Base-by-base conservation (phyloP, 768 basidiomycete genomes). In the Russula emetica region DNA sequence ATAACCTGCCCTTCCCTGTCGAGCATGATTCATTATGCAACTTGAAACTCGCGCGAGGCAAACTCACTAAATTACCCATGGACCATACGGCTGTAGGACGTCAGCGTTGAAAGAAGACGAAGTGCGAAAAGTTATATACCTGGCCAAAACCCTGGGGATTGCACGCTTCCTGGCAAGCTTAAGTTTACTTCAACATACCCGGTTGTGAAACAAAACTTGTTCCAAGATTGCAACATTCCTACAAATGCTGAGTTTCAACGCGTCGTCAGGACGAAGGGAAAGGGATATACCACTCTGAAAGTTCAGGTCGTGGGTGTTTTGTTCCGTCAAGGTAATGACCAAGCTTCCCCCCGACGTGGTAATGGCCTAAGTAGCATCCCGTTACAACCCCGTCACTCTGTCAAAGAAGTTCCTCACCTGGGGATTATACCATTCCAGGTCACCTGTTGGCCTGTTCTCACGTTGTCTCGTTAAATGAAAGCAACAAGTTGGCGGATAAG, bases 141-240 rank as follows among this genome's bases (percentile, higher is more conserved):
- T 60, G 96, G 94, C 95, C 94, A 97, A 64, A 91, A 79, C 7
- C 94, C 94, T 13, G 87, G 82, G 18, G 80, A 78, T 45, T 70
- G 67, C 1, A 81, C 76, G 13, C 77, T 74, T 6, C 90, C 92
- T 20, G 92, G 90, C 68, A 92, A 72, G 71, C 88, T 90, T 22
- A 92, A 69, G n/a, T 80, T 82, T 3, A 88, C 84, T 75, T 97
- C 97, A 61, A 98, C 78, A 71, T 94, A 94, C 2, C 92, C 94
- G 0, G 92, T 93, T 18, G 86, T 95, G 76, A 94, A 97, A 76
- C 95, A 98, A 60, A 97, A 75, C 75, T 97, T 92, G 76, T 97
- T 96, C 94, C 95, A 97, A 14, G 86, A 82, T 68, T 88, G 85
- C 11, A 94, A 58, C 86, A 88, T 87, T 42, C 66, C 67, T 69